Evolutionary conservation across 192 early-diverging fungal species (phyloP).

Genomic region (Gonapodya prolifera): DNA sequence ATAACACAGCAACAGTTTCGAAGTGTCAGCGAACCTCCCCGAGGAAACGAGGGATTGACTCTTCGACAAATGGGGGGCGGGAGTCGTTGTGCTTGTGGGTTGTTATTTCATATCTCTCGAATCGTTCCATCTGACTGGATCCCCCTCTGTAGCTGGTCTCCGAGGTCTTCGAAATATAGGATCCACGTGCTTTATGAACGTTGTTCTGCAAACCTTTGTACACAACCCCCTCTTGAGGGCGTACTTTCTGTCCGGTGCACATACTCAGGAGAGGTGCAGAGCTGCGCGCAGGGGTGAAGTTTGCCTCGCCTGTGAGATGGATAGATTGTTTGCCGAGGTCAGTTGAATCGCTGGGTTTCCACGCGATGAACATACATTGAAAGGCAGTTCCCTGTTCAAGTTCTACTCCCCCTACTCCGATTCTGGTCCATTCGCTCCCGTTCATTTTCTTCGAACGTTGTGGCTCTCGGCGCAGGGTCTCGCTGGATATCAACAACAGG

Average conservation of each 20-base stretch:
- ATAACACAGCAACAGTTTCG: not conserved
- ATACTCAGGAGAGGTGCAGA: conserved; percentile 53
- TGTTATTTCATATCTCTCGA: not conserved
- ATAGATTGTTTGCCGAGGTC: conserved; percentile 64
- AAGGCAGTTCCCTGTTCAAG: not conserved
- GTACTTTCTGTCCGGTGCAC: conserved; percentile 86
- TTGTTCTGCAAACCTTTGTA: conserved; percentile 77
- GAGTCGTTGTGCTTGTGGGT: not conserved
- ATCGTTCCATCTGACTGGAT: not conserved
- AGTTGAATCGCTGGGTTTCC: not conserved
- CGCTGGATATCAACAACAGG: conserved; percentile 89
- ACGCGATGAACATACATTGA: not conserved
- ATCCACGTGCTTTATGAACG: conserved; percentile 92
- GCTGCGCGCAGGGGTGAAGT: conserved; percentile 13
- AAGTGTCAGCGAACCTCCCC: not conserved
- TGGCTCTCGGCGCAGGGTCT: conserved; percentile 80
- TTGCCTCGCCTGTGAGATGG: conserved; percentile 93
- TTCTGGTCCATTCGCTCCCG: conserved; percentile 60
- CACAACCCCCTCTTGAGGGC: conserved; percentile 84
- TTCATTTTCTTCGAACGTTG: conserved; percentile 69
- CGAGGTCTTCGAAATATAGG: conserved; percentile 90
- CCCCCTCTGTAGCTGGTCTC: conserved; percentile 27
- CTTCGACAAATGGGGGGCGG: not conserved
- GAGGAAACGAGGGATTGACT: not conserved
- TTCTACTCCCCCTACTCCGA: not conserved